Percentiles rank a stretch among this genome's conserved stretches.
Evolutionary conservation across 192 early-diverging fungal genomes (phyloP).

Genomic region (Funneliformis mosseae): DNA sequence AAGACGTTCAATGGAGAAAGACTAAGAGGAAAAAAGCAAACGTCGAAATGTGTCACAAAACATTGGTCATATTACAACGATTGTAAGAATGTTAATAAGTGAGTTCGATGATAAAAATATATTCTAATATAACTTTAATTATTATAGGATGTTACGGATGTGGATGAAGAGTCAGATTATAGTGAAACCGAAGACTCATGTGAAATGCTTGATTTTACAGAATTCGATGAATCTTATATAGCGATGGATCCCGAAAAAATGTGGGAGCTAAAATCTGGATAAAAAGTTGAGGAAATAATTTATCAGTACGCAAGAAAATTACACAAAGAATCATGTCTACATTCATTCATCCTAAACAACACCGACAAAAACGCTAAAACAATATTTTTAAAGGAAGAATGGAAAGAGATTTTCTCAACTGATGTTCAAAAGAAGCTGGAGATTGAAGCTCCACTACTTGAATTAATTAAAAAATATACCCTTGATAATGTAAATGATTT

Average conservation of each 20-base stretch:
- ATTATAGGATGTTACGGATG: no score
- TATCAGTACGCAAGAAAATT: conserved; percentile 14
- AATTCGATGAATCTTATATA: conserved; percentile 23
- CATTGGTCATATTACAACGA: no score
- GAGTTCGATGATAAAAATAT: no score
- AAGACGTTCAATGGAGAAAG: no score
- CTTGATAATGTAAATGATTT: conserved; percentile 1
- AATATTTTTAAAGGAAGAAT: conserved; percentile 29
- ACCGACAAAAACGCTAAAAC: neutral
- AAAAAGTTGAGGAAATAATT: conserved; percentile 18
- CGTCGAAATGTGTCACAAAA: no score
- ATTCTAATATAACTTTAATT: no score
- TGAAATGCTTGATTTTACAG: neutral
- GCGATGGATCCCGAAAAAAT: conserved; percentile 4
- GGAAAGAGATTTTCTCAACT: neutral
- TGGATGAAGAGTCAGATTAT: no score
- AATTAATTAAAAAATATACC: conserved; percentile 26
- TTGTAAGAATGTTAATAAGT: no score
- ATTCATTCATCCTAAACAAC: conserved; percentile 23
- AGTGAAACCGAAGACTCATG: no score
- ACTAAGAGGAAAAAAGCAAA: no score
- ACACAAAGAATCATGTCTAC: neutral
- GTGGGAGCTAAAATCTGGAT: neutral
- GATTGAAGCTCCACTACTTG: neutral
- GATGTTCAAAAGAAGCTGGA: conserved; percentile 4